Percentiles rank a stretch among this genome's conserved stretches.
Conservation (phyloP, 345 rosid species). For the Luvunga scandens region DNA sequence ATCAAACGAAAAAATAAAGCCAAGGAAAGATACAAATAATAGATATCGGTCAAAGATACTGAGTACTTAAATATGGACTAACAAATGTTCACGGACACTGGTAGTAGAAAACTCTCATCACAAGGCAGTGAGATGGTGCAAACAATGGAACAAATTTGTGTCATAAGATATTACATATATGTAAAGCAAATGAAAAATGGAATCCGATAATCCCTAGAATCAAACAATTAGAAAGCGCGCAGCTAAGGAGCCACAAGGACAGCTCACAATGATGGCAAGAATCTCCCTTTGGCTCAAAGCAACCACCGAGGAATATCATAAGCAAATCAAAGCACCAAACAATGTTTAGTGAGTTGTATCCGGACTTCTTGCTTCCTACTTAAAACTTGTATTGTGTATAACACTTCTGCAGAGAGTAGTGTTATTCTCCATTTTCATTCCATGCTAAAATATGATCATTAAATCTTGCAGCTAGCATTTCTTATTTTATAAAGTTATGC, state of each 20-base stretch:
- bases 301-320: background rate
- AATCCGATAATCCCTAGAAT: background rate
- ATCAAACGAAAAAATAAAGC: background rate
- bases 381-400: background rate
- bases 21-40: background rate
- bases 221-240: background rate
- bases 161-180: background rate
- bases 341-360: background rate
- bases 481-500: background rate
- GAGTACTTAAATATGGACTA: background rate
- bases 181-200: background rate
- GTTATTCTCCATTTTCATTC: background rate
- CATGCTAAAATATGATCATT: background rate
- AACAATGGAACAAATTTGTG: background rate
- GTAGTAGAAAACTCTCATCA: background rate
- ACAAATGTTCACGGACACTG: background rate
- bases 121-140: background rate
- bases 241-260: background rate
- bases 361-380: background rate
- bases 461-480: background rate
- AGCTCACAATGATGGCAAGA: background rate
- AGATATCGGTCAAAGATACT: background rate
- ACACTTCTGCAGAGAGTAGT: background rate
- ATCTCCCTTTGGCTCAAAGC: background rate
- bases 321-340: background rate